Base-by-base conservation (phyloP, 2,329 filamentous ascomycete species). In the Aspergillus versicolor region DNA sequence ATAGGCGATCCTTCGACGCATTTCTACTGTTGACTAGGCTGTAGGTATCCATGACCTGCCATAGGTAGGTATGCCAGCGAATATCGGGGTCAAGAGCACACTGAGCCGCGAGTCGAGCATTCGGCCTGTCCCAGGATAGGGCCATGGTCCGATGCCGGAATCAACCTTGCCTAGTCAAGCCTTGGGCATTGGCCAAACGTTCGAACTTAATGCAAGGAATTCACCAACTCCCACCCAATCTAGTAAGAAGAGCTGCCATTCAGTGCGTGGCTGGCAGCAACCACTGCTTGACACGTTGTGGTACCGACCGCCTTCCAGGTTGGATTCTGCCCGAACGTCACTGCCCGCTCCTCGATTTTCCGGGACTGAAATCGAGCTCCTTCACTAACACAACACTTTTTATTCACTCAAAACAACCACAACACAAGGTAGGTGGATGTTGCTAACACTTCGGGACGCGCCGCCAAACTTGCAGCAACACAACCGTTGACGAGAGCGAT, bases 271-370 rank as follows among this genome's bases (percentile, higher is more conserved):
- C 34, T 37, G 34, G 34, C 34, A 37, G 34, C 34, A 37, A 37
- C 34, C 12, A 37, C 34, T 37, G 34, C 12, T 11, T 42, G 40
- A 42, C 19, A 17, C n/a, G 19, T 30, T 21, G 40, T 42, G 40
- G n/a, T 4, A 1, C 38, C 49, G 50, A 64, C 63, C 63, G 63
- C 63, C 45, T 49, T 4, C 15, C 19, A 4, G n/a, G n/a, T 42
- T 42, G 5, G 40, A 43, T 63, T 66, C 55, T 63, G 61, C 61
- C 62, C 45, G 50, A 42, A 19, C 40, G 17, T 52, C 42, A 19
- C 40, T 42, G 7, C 24, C 41, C 58, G 45, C 60, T 27, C 57
- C 57, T 62, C 51, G 49, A 61, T 56, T 56, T 61, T 63, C 58
- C 46, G 45, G 48, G 3, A 22, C 4, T 41, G 42, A 48, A 17